Evolutionary conservation across 2,329 filamentous ascomycete genomes (phyloP).

Genomic region (Setomelanomma holmii): DNA sequence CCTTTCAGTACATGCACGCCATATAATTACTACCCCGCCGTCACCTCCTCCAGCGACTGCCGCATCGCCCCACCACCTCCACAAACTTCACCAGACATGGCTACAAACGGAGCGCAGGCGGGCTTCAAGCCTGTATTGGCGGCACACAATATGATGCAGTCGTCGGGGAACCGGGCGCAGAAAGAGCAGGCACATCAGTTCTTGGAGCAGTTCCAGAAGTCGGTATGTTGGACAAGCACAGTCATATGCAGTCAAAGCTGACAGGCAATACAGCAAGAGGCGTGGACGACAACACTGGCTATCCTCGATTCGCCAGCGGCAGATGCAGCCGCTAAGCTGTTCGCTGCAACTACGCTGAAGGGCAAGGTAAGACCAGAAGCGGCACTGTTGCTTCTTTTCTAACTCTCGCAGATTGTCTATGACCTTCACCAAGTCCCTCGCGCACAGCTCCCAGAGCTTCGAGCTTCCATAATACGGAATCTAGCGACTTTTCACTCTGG

Average conservation of each 20-base stretch:
- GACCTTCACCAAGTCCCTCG: conserved; percentile 88
- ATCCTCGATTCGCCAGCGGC: conserved; percentile 80
- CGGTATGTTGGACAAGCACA: conserved; percentile 66
- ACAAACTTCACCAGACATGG: conserved; percentile 62
- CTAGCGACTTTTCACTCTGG: conserved; percentile 82
- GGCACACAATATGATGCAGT: conserved; percentile 88
- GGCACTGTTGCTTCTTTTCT: conserved; percentile 14
- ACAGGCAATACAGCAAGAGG: conserved; percentile 70
- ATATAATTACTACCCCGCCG: conserved; percentile 33
- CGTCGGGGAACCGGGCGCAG: conserved; percentile 78
- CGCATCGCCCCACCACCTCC: conserved; percentile 31
- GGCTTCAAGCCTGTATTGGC: conserved; percentile 84
- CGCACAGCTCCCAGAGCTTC: conserved; percentile 75
- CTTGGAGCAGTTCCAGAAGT: conserved; percentile 96
- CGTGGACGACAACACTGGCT: conserved; percentile 87
- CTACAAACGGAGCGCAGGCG: conserved; percentile 69
- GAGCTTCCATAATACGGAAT: conserved; percentile 82
- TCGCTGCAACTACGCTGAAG: conserved; percentile 95
- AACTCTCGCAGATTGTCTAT: conserved; percentile 80
- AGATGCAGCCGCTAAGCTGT: conserved; percentile 86
- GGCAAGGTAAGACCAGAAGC: conserved; percentile 76
- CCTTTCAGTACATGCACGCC: conserved; percentile 31
- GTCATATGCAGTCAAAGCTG: conserved; percentile 24
- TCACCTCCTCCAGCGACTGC: conserved; percentile 6
- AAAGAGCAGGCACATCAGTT: conserved; percentile 93